Percentiles rank a stretch among this genome's conserved stretches.
These are phyloP conservation scores for Nevesoporus exiguus DNA, from an alignment of 768 basidiomycete genomes.

Conservation along the genomic window DNA sequence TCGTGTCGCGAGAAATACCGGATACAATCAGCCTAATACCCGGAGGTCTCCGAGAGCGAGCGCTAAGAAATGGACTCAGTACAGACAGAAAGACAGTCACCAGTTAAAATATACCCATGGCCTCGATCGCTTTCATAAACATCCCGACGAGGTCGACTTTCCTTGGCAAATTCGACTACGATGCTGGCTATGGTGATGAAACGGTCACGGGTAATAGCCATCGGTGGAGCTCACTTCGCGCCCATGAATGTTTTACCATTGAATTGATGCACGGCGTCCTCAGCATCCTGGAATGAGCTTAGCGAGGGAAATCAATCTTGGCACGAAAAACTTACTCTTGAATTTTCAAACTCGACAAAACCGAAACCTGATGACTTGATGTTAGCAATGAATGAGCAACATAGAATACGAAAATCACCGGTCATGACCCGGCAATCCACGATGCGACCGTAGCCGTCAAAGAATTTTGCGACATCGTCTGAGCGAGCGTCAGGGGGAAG, in stretches of 20 bases:
- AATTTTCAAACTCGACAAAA: conserved; percentile 92
- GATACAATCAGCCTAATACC: conserved; percentile 83
- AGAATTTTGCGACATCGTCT: conserved; percentile 83
- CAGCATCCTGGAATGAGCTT: conserved; percentile 68
- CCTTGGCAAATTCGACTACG: conserved; percentile 95
- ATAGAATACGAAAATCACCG: conserved; percentile 46
- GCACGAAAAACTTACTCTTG: conserved; percentile 46
- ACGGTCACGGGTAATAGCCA: neutral
- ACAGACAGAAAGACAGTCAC: conserved; percentile 6
- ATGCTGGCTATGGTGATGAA: conserved; percentile 50
- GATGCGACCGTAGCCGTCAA: conserved; percentile 86
- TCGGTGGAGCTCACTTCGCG: conserved; percentile 43
- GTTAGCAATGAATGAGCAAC: conserved; percentile 10
- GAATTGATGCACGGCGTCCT: conserved; percentile 85
- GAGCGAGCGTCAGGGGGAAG: conserved; percentile 80
- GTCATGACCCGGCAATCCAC: conserved; percentile 94
- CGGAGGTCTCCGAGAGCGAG: conserved; percentile 71
- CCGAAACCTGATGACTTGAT: conserved; percentile 67
- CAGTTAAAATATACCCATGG: conserved; percentile 45
- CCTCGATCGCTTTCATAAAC: conserved; percentile 56
- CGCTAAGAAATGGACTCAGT: conserved; percentile 36
- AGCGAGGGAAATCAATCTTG: conserved; percentile 2
- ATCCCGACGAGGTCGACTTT: conserved; percentile 82
- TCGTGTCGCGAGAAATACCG: conserved; percentile 90
- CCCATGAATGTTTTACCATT: conserved; percentile 91